These are phyloP conservation scores for Torrubiella hemipterigena DNA, from an alignment of 2,329 filamentous ascomycete species.

Conservation along the genomic window DNA sequence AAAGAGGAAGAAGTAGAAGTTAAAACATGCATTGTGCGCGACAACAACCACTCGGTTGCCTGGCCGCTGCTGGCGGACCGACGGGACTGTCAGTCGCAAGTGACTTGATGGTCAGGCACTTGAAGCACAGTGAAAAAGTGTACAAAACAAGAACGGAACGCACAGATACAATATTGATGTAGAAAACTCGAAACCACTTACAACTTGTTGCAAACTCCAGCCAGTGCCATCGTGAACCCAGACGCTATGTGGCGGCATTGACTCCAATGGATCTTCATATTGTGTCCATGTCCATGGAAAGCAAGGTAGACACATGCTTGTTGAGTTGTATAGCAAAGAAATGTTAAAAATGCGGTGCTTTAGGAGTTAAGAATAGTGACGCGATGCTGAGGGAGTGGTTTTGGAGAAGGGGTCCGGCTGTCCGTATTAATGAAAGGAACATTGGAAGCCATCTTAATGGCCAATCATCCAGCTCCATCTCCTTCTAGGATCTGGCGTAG, in stretches of 20 bases:
- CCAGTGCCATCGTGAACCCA: constrained; percentile 25
- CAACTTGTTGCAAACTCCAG: constrained; percentile 25
- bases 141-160: constrained; percentile 5
- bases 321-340: constrained; percentile 1
- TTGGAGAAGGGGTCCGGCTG: too few species aligned
- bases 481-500: too few species aligned
- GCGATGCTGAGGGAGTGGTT: too few species aligned
- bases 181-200: constrained; percentile 15
- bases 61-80: background rate
- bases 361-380: too few species aligned
- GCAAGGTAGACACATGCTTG: constrained; percentile 39
- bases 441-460: too few species aligned
- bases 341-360: background rate
- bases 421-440: too few species aligned
- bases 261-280: constrained; percentile 26
- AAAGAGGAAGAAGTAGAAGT: background rate
- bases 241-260: constrained; percentile 25
- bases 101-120: background rate
- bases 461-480: too few species aligned
- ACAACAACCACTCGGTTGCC: constrained; percentile 2
- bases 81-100: background rate
- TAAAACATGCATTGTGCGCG: background rate
- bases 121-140: background rate
- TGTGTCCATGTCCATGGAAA: constrained; percentile 39
- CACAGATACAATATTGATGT: too few species aligned